Base-by-base conservation (phyloP, 148 eudicot genomes). In the Chenopodium formosanum region DNA sequence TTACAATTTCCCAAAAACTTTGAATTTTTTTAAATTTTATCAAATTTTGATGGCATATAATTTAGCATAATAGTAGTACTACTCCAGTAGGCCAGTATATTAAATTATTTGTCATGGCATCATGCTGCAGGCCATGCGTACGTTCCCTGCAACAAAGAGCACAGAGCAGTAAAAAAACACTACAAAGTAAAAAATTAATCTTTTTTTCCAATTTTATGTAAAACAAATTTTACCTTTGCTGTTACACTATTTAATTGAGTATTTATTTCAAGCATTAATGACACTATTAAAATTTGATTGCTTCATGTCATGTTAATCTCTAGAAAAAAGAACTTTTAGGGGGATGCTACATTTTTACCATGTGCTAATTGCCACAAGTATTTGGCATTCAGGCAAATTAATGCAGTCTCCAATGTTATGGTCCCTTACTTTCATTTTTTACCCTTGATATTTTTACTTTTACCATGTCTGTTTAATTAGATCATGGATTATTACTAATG, bases 121-220 rank as follows among this genome's bases (percentile, higher is more conserved):
- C 86, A 84, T 77, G 74, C 53, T 81, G 83, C 81, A 77, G 74
- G 71, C 40, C 84, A 84, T 84, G 86, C 80, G 75, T 72, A 72
- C 79, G 58, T 47, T 44, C 73, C 73, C 76, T 74, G 76, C 76
- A 47, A 73, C 20, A 56, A 14, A 56, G 16, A 56, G 16, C 3
- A 4, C 6, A 56, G 62, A 64, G 29, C 68, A 64, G 7, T 56
- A 65, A 52, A 14, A 53, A 53, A 16, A 53, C 60, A 56, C 17
- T 56, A 14, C 62, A 56, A 17, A 53, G 60, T 53, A 2, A 56
- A 50, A 53, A 56, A 56, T 16, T 17, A 22, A 56, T 17, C 3
- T 22, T 56, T 56, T 7, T 65, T 78, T 29, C 62, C 70, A 63
- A 77, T 66, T 56, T 2, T 56, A 56, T 37, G 22, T 32, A 77